Conservation (phyloP, 2,329 filamentous ascomycete species). For the Fusarium sp. region DNA sequence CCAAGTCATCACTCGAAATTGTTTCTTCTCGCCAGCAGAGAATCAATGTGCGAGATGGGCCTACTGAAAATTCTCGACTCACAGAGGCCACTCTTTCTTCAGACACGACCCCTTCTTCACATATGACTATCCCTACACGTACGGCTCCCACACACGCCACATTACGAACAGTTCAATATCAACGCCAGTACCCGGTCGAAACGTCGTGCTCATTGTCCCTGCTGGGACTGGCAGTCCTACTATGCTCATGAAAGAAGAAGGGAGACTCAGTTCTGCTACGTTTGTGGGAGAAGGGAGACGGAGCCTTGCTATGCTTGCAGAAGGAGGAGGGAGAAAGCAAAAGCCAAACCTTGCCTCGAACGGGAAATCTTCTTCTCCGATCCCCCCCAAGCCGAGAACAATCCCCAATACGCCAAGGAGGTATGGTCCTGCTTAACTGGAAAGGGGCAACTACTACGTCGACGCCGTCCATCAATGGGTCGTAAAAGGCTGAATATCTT, state of each 20-base stretch:
- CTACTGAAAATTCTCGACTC: neutral
- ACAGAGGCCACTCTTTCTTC: neutral
- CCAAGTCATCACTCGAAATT: neutral
- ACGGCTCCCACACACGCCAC: neutral
- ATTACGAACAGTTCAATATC: neutral
- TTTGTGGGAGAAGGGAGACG: neutral
- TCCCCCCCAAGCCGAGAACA: neutral
- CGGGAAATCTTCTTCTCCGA: neutral
- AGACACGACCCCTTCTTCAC: neutral
- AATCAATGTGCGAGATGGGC: neutral
- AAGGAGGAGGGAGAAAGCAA: neutral
- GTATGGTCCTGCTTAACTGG: neutral
- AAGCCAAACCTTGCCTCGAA: neutral
- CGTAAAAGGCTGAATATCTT: neutral
- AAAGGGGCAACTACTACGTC: neutral
- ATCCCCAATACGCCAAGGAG: neutral
- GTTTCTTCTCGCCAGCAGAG: neutral
- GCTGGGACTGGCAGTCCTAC: neutral
- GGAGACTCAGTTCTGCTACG: neutral
- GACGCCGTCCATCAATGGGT: neutral
- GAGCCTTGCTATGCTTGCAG: neutral
- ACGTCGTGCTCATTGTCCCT: neutral
- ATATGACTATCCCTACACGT: neutral
- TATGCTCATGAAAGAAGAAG: neutral
- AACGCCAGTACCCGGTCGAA: neutral